Conservation (phyloP, 2,329 filamentous ascomycete species). For the Coniochaeta sp. region DNA sequence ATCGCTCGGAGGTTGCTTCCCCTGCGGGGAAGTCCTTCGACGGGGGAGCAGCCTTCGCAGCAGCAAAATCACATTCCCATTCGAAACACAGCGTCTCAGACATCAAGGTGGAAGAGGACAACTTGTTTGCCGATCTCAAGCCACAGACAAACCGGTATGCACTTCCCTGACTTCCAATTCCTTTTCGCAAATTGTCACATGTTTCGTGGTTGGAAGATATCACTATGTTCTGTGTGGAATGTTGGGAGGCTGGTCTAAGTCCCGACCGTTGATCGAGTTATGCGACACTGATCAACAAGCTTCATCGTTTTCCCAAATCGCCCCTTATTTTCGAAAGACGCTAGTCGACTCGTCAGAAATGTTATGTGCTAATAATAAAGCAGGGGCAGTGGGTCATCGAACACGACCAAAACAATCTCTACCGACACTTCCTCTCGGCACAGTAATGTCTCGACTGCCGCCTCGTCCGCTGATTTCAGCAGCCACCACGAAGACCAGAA, state of each 20-base stretch:
- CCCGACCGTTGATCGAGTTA: slow-evolving; percentile 1
- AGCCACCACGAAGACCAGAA: slow-evolving; percentile 33
- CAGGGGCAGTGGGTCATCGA: slow-evolving; percentile 54
- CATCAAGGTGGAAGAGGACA: slow-evolving; percentile 38
- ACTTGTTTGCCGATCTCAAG: slow-evolving; percentile 52
- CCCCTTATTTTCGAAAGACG: background rate
- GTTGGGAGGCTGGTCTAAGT: background rate
- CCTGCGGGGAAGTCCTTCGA: slow-evolving; percentile 46
- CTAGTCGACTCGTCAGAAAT: background rate
- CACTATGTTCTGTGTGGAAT: background rate
- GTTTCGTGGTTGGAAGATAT: background rate
- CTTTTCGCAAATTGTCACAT: too few species aligned
- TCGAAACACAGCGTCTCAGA: slow-evolving; percentile 32
- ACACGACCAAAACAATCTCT: slow-evolving; percentile 52
- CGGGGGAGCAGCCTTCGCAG: slow-evolving; percentile 36
- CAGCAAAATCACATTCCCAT: slow-evolving; percentile 27
- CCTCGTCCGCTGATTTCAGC: slow-evolving; percentile 45
- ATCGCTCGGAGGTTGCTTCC: slow-evolving; percentile 39
- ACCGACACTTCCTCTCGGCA: slow-evolving; percentile 56
- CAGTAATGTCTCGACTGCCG: slow-evolving; percentile 55
- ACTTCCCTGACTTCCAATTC: background rate
- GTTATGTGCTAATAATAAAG: slow-evolving; percentile 4
- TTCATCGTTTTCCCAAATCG: background rate
- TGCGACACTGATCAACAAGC: slow-evolving; percentile 3
- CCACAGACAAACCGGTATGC: slow-evolving; percentile 42